Base-by-base conservation (phyloP, 2,329 filamentous ascomycete genomes). In the Huntiella bhutanensis region DNA sequence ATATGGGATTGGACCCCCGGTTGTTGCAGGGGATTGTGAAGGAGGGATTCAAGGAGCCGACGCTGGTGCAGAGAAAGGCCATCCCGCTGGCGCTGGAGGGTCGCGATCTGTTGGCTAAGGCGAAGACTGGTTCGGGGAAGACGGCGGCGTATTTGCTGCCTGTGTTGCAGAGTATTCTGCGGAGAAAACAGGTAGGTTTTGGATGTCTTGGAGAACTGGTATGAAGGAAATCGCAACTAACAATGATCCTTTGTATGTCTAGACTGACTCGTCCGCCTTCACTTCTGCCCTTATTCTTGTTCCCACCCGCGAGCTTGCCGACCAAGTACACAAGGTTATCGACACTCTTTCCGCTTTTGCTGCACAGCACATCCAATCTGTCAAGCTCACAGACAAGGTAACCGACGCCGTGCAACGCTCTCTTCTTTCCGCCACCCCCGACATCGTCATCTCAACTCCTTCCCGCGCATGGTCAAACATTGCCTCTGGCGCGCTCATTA, bases 101-200 rank as follows among this genome's bases (percentile, higher is more conserved):
- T 10, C 80, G 84, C 57, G 86, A 96, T 68, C 77, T 98, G 41
- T 68, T 96, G 35, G 87, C 86, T 46, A 86, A 88, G 57, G 85
- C 88, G 34, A 92, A 88, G 62, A 96, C 91, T 4, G 91, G 91
- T 10, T 94, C 87, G 3, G 91, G 91, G 54, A 98, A 98, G 69
- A 98, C 91, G 8, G 85, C 85, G n/a, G 88, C 91, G 43, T 96
- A 96, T 59, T 67, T 94, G 5, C 70, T 98, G 37, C 91, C 91
- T 1, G 71, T 94, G n/a, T 64, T 98, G 12, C 82, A 94, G 54
- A 73, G 75, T 33, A 82, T 94, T 51, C 65, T 98, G 47, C 82
- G 80, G 58, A 75, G 75, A 53, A 94, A 94, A 63, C 63, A 71
- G 55, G 75, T 79, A 60, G 13, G 64, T 52, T 36, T 35, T 1